Evolutionary conservation across 2,329 filamentous ascomycete species (phyloP).

Genomic region (Calonectria hongkongensis): DNA sequence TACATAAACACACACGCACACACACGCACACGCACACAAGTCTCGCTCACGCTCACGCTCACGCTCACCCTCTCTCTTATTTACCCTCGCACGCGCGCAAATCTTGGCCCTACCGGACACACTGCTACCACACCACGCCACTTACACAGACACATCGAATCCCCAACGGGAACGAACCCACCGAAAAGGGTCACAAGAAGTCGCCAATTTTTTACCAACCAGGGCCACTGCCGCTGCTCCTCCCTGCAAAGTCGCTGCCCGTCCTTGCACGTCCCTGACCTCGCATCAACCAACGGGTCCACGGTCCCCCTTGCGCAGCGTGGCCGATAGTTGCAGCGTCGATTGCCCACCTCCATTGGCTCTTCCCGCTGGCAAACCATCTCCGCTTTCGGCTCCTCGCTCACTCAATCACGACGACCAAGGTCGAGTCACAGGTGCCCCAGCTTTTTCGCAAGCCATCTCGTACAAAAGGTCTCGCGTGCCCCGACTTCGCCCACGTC

Average conservation of each 20-base stretch:
- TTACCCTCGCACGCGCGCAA: slow-evolving; percentile 42
- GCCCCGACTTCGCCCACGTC: slow-evolving; percentile 51
- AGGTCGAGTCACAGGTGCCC: slow-evolving; percentile 53
- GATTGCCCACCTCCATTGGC: slow-evolving; percentile 53
- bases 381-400: slow-evolving; percentile 56
- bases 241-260: slow-evolving; percentile 33
- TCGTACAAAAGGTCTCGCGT: slow-evolving; percentile 51
- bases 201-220: slow-evolving; percentile 43
- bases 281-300: slow-evolving; percentile 41
- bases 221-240: slow-evolving; percentile 37
- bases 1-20: background rate
- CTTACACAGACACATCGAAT: slow-evolving; percentile 40
- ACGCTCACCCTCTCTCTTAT: slow-evolving; percentile 32
- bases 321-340: slow-evolving; percentile 46
- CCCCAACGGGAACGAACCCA: slow-evolving; percentile 41
- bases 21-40: slow-evolving; percentile 19
- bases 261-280: slow-evolving; percentile 42
- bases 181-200: slow-evolving; percentile 46
- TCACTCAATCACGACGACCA: slow-evolving; percentile 52
- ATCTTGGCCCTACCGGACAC: slow-evolving; percentile 45
- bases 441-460: slow-evolving; percentile 42
- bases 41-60: slow-evolving; percentile 37
- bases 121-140: slow-evolving; percentile 45
- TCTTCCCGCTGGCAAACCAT: slow-evolving; percentile 47
- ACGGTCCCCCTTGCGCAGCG: slow-evolving; percentile 28